Evolutionary conservation across 345 rosid species (phyloP).

Genomic region (Citrus hindsii): DNA sequence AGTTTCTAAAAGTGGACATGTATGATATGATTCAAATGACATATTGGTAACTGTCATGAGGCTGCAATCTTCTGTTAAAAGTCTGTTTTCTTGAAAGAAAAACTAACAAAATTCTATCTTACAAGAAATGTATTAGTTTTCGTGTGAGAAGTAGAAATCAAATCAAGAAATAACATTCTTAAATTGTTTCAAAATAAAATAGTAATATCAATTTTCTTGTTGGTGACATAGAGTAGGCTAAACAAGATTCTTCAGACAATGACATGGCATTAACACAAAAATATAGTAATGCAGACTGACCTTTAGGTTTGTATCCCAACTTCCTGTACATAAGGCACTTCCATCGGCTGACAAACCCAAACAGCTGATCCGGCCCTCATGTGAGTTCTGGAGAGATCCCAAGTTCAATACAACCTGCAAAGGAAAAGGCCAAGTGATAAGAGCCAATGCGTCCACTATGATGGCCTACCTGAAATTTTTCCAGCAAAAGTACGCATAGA

Average conservation of each 20-base stretch:
- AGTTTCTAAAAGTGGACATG: not conserved
- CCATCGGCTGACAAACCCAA: constrained; percentile 96
- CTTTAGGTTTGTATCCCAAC: constrained; percentile 96
- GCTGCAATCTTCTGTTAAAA: not conserved
- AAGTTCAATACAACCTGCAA: constrained; percentile 79
- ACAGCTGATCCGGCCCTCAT: constrained; percentile 69
- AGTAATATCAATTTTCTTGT: no score
- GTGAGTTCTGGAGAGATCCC: constrained; percentile 76
- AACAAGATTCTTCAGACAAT: not conserved
- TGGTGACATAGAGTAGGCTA: not conserved
- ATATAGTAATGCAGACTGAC: constrained; percentile 34
- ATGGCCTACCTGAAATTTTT: not conserved
- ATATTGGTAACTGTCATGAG: not conserved
- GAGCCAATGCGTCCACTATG: not conserved
- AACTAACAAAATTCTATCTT: not conserved
- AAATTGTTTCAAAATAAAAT: not conserved
- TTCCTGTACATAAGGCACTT: constrained; percentile 99
- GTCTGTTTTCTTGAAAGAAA: not conserved
- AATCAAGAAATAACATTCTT: not conserved
- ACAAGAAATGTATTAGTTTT: not conserved
- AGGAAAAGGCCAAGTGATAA: constrained; percentile 4
- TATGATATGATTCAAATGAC: not conserved
- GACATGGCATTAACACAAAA: constrained; percentile 1
- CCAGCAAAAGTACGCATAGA: not conserved
- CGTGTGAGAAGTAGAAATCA: not conserved